A percentile compares a stretch with the other conserved stretches of the same genome.
phyloP scores from a whole-genome alignment of 73 alveolate genomes.

The Paramecium octaurelia region DNA sequence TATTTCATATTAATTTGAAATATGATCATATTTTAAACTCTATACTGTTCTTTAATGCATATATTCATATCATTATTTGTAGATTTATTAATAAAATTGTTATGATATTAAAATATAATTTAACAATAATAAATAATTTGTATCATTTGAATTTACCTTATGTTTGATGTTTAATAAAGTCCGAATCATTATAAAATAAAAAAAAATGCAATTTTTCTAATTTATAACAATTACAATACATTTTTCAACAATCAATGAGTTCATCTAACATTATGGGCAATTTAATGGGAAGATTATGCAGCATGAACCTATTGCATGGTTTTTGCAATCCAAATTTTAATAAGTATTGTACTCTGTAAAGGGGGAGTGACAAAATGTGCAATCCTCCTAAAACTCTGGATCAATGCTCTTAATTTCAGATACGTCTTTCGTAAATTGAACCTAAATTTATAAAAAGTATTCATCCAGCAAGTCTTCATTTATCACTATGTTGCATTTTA shows the following conservation, averaged over 20 bases:
- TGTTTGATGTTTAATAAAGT: neutral
- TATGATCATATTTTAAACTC: neutral
- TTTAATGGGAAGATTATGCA: neutral
- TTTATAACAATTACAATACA: neutral
- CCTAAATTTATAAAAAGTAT: neutral
- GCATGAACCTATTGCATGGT: neutral
- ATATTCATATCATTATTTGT: too few species aligned
- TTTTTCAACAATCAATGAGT: neutral
- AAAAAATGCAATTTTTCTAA: neutral
- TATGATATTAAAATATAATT: too few species aligned
- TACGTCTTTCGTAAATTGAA: neutral
- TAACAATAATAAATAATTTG: neutral
- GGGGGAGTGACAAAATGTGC: neutral
- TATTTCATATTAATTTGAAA: neutral
- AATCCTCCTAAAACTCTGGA: neutral
- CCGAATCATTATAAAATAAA: neutral
- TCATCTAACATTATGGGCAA: neutral
- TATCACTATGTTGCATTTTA: neutral
- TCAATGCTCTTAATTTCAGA: neutral
- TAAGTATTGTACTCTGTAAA: neutral
- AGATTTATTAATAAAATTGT: too few species aligned
- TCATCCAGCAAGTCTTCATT: neutral
- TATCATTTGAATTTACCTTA: neutral
- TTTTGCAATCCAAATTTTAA: neutral
- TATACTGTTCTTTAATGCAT: too few species aligned